Evolutionary conservation across 2,329 filamentous ascomycete species (phyloP).

Genomic region (Ophiostoma quercus): DNA sequence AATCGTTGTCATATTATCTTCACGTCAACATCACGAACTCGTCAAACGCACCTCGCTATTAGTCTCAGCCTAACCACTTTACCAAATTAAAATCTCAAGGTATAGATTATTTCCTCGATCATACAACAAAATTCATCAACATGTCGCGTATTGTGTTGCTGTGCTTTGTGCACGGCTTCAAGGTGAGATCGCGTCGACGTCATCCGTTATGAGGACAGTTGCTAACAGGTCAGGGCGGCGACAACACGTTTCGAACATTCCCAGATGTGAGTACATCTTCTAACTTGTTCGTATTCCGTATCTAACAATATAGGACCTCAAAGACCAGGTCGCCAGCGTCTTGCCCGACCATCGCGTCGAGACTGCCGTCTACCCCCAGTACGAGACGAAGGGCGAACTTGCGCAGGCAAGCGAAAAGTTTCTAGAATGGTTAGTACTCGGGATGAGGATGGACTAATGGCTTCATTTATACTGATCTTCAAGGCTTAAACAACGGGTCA

Average conservation of each 20-base stretch:
- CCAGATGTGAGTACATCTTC: conserved; percentile 40
- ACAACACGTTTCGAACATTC: conserved; percentile 64
- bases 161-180: conserved; percentile 73
- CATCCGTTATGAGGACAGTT: conserved; percentile 33
- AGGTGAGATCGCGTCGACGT: conserved; percentile 36
- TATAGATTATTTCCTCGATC: neutral
- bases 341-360: conserved; percentile 40
- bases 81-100: neutral
- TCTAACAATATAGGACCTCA: conserved; percentile 41
- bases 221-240: conserved; percentile 43
- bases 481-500: conserved; percentile 70
- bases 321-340: conserved; percentile 6
- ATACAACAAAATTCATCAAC: neutral
- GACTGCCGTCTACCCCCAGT: conserved; percentile 63
- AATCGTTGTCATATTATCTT: neutral
- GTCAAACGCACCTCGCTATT: neutral
- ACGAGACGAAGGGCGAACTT: conserved; percentile 67
- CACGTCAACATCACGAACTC: neutral
- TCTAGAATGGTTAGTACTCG: neutral
- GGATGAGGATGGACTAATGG: neutral
- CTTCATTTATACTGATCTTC: neutral
- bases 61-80: neutral
- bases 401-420: conserved; percentile 44
- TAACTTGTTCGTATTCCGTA: too few species aligned
- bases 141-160: conserved; percentile 57